Percentiles rank a stretch among this genome's conserved stretches.
These are phyloP conservation scores for Scedosporium boydii DNA, from an alignment of 2,329 filamentous ascomycete species.

Conservation along the genomic window DNA sequence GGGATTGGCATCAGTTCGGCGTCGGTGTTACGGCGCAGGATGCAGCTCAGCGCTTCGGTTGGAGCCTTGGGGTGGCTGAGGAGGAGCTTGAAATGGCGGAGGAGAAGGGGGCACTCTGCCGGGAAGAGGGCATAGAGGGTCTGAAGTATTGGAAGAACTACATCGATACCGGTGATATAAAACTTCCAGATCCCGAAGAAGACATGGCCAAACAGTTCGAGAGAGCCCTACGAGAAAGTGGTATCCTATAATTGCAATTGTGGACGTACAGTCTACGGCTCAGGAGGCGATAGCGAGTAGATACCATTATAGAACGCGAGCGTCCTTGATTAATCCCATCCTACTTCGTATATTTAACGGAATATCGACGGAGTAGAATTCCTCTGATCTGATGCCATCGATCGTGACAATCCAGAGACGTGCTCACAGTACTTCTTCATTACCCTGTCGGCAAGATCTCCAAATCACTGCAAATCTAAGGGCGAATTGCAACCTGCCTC, in stretches of 20 bases:
- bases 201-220: slow-evolving; percentile 34
- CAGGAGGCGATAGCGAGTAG: neutral
- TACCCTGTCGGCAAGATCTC: too few species aligned
- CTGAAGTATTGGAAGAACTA: slow-evolving; percentile 89
- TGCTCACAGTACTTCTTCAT: too few species aligned
- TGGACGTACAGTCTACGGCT: neutral
- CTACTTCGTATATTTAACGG: too few species aligned
- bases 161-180: slow-evolving; percentile 36
- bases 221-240: slow-evolving; percentile 32
- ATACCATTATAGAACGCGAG: too few species aligned
- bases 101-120: slow-evolving; percentile 75
- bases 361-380: too few species aligned
- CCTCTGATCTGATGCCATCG: too few species aligned
- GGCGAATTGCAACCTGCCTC: too few species aligned
- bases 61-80: slow-evolving; percentile 92
- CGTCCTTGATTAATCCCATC: too few species aligned
- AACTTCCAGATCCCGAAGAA: slow-evolving; percentile 22
- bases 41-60: slow-evolving; percentile 80
- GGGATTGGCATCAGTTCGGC: slow-evolving; percentile 73
- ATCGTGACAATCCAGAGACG: too few species aligned
- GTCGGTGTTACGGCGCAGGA: slow-evolving; percentile 85
- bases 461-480: too few species aligned
- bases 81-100: slow-evolving; percentile 98
- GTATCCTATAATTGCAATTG: slow-evolving; percentile 21
- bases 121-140: slow-evolving; percentile 86